Percentiles rank a stretch among this genome's conserved stretches.
phyloP scores from a whole-genome alignment of 73 alveolate species.

The Paramecium tetraurelia region DNA sequence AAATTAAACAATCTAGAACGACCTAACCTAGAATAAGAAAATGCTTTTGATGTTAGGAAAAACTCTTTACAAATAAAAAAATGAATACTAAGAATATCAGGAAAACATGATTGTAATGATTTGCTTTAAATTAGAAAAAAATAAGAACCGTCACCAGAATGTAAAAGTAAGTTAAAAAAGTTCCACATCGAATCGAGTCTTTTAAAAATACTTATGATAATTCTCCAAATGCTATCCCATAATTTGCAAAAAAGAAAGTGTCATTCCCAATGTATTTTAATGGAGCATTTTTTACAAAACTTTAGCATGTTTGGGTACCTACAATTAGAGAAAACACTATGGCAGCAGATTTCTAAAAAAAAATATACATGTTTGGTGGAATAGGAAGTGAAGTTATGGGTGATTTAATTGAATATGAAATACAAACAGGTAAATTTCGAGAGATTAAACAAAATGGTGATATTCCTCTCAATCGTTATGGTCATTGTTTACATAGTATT shows the following conservation, averaged over 20 bases:
- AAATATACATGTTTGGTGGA: constrained; percentile 25
- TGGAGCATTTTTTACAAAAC: not conserved
- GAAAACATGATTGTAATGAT: not conserved
- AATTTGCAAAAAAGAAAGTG: not conserved
- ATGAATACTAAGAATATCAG: not conserved
- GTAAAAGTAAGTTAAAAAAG: not conserved
- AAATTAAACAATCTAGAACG: not conserved
- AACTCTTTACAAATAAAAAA: constrained; percentile 1
- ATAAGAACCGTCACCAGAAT: not conserved
- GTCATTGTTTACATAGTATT: constrained; percentile 26
- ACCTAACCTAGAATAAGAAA: not conserved
- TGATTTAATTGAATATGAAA: constrained; percentile 32
- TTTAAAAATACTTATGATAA: not conserved
- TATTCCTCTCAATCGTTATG: constrained; percentile 15
- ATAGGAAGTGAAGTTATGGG: constrained; percentile 37
- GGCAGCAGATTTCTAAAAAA: constrained; percentile 34
- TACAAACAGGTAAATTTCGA: not conserved
- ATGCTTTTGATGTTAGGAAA: not conserved
- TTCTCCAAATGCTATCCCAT: not conserved
- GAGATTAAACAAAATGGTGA: constrained; percentile 36
- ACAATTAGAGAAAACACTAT: constrained; percentile 1
- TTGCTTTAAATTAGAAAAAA: not conserved
- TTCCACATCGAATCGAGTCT: not conserved
- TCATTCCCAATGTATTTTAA: not conserved
- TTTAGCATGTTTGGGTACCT: not conserved